Evolutionary conservation across 805 yeast species (phyloP), one percentile per base, ranked within the genome.

Genomic region (Wickerhamiella azymoides): DNA sequence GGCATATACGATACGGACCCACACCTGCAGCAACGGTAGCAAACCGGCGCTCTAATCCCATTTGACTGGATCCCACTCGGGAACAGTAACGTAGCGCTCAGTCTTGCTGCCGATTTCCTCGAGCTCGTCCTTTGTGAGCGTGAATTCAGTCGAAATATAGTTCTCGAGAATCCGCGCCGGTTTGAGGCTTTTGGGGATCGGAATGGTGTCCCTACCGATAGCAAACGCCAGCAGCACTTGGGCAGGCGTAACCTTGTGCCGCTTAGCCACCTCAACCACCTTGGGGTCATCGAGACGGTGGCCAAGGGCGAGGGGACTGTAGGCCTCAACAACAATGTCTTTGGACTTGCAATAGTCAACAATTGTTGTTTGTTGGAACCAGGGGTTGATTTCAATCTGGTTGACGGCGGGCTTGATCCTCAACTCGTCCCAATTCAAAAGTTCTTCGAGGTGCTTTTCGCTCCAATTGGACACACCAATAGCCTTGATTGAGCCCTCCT

Each of bases 311-410:
- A 86, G 71, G 7, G 96, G 95, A 7, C 92, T 77, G 63, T 73
- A 86, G 0, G 93, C 88, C 59, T 82, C 84, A 10, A 80, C 73
- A 5, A 68, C 63, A 36, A 86, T 72, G 39, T 69, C 76, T 47
- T 78, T 62, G 13, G 67, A 57, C 27, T 68, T 66, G 58, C 82
- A 77, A 62, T 65, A 80, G 45, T 76, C 72, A 18, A 80, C 75
- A 47, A 84, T 67, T 43, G 78, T 77, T 45, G 69, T 63, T 54
- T 81, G 62, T 64, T 80, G 83, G 55, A 80, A 67, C 88, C 92
- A 83, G 17, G 92, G 94, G 49, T 84, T 83, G 43, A 84, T 70
- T 61, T 84, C 94, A 56, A 84, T 74, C 60, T 85, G 94, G 60
- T 84, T 80, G 36, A 82, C 79, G 0, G 79, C 84, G 0, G 94